Percentiles rank a stretch among this genome's conserved stretches.
phyloP scores from a whole-genome alignment of 176 grass and related monocot species.

The Phragmites australis region DNA sequence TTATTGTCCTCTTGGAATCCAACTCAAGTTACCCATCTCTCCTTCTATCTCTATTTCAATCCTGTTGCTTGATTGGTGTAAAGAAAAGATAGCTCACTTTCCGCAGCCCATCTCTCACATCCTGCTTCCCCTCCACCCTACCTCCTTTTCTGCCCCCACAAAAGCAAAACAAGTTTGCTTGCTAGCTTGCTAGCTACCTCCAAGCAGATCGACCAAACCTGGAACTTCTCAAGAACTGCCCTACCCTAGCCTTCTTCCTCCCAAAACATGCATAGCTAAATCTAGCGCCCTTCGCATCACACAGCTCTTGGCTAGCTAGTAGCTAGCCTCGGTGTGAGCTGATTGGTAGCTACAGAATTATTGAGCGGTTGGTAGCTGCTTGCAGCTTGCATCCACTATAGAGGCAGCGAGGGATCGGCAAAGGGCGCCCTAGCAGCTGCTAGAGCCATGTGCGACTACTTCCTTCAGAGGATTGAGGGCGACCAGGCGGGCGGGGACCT shows the following conservation, averaged over 20 bases:
- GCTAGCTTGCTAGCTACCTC: conserved; percentile 18
- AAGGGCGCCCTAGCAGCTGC: conserved; percentile 36
- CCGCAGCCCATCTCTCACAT: conserved; percentile 46
- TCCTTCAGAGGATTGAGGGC: conserved; percentile 60
- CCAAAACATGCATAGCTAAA: not conserved
- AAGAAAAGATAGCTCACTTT: conserved; percentile 50
- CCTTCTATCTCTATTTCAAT: not conserved
- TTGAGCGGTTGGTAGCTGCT: conserved; percentile 23
- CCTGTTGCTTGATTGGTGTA: conserved; percentile 54
- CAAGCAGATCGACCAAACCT: conserved; percentile 38
- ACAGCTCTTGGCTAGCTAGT: not conserved
- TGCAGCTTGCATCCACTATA: conserved; percentile 40
- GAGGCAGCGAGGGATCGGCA: conserved; percentile 21
- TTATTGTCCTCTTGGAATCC: conserved; percentile 64
- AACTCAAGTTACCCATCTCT: conserved; percentile 57
- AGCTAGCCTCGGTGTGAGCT: not conserved
- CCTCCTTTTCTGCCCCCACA: conserved; percentile 53
- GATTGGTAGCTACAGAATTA: conserved; percentile 32
- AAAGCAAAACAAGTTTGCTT: conserved; percentile 36
- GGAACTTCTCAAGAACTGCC: not conserved
- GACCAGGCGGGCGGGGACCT: conserved; percentile 54
- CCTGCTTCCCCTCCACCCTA: conserved; percentile 65
- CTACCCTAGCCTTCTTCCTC: conserved; percentile 6
- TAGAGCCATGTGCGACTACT: conserved; percentile 57
- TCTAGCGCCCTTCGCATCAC: not conserved